Evolutionary conservation across 805 yeast genomes (phyloP), one percentile per base, ranked within the genome.

Genomic region (Candida michaelii): DNA sequence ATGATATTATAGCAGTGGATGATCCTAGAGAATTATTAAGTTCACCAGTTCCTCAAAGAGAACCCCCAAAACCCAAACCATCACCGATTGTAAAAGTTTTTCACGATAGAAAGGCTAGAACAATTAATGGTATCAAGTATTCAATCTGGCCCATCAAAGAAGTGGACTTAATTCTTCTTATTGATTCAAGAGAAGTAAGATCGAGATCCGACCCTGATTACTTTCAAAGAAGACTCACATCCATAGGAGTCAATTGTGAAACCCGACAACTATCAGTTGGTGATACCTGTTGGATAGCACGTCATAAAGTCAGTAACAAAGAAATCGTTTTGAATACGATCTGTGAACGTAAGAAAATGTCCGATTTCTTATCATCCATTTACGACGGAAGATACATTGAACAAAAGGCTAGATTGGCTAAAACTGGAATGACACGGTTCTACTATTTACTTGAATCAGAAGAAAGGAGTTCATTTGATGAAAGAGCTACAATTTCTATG

Each of bases 211-310:
- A 90, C 32, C 71, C 97, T 11, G 83, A 79, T 42, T 89, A 77
- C 58, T 89, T 93, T 55, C 63, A 71, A 1, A 71, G 68, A 2
- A 76, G 82, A 30, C 65, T 91, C 13, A 56, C 54, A 0, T 60
- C 68, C 14, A 56, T 68, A 8, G 82, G 81, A 0, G 67, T 85
- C 1, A 59, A 64, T 3, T 68, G 77, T 39, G 82, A 77, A 15
- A 76, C 74, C 1, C 60, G 77, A 36, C 68, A 86, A 1, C 67
- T 93, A 21, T 66, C 93, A 0, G 78, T 90, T 2, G 98, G 99
- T 5, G 99, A 93, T 65, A 83, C 84, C 1, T 48, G 85, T 8
- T 93, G 98, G 99, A 72, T 89, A 2, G 99, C 97, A 0, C 74
- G 75, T 43, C 76, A 89, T 54, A 76, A 67, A 40, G 51, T 46